Conservation (phyloP, 1,284 basidiomycete genomes). For the Garcileccinum viscosum region DNA sequence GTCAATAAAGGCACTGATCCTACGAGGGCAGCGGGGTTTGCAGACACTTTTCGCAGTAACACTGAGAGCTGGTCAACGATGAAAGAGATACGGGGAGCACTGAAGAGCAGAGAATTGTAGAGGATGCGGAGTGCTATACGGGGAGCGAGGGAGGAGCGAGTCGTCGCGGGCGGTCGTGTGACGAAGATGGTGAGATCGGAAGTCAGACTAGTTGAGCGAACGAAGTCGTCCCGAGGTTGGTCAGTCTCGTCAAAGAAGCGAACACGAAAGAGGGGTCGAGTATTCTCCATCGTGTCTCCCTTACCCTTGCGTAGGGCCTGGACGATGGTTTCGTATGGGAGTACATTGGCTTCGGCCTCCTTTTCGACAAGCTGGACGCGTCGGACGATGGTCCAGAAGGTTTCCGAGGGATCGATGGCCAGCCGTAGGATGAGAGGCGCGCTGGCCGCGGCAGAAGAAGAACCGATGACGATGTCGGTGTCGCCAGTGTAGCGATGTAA, state of each 20-base stretch:
- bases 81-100: conserved; percentile 75
- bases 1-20: conserved; percentile 87
- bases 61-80: conserved; percentile 89
- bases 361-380: conserved; percentile 85
- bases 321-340: conserved; percentile 86
- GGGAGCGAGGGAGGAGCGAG: conserved; percentile 76
- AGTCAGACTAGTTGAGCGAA: conserved; percentile 81
- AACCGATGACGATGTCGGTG: conserved; percentile 92
- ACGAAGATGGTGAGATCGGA: conserved; percentile 92
- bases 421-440: conserved; percentile 88
- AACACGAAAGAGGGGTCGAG: conserved; percentile 84
- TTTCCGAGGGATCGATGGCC: conserved; percentile 84
- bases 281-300: conserved; percentile 59
- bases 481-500: conserved; percentile 97
- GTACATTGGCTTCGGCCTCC: conserved; percentile 83
- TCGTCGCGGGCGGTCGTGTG: conserved; percentile 69
- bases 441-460: conserved; percentile 80
- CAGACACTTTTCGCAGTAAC: conserved; percentile 78
- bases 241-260: conserved; percentile 96
- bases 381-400: conserved; percentile 92
- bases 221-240: conserved; percentile 73
- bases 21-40: conserved; percentile 65
- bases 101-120: conserved; percentile 97
- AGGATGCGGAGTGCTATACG: conserved; percentile 85
- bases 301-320: conserved; percentile 74